These are phyloP conservation scores for Pyrus bretschneideri DNA, from an alignment of 306 rosid species.

Conservation along the genomic window DNA sequence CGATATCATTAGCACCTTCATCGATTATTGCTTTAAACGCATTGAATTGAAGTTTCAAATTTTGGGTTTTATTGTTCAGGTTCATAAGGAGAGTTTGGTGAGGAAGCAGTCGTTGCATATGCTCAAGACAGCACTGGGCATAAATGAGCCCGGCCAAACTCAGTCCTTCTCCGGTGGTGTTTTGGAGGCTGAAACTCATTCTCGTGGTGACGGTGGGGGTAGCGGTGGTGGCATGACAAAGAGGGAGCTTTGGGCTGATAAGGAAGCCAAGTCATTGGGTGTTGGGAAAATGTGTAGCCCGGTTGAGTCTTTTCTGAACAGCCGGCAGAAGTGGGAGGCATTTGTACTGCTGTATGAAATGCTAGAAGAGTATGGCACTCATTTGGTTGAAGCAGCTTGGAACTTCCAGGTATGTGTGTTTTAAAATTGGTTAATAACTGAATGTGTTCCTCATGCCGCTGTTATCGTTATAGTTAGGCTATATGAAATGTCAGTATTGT, in stretches of 20 bases:
- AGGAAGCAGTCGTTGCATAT: no score
- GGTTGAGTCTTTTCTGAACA: slow-evolving; percentile 34
- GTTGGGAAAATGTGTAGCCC: slow-evolving; percentile 52
- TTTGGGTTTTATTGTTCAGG: no score
- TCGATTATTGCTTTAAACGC: no score
- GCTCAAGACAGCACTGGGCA: no score
- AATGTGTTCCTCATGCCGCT: background rate
- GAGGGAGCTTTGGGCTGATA: slow-evolving; percentile 75
- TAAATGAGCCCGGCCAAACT: no score
- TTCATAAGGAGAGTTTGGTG: no score
- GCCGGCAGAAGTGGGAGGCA: slow-evolving; percentile 76
- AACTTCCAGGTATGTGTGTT: slow-evolving; percentile 61
- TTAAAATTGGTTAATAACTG: background rate
- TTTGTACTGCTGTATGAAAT: slow-evolving; percentile 84
- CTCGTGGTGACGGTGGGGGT: slow-evolving; percentile 1
- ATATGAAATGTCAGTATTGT: background rate
- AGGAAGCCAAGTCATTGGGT: slow-evolving; percentile 87
- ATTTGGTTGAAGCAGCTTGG: slow-evolving; percentile 99
- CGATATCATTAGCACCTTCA: no score
- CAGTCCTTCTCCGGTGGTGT: background rate
- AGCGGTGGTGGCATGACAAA: slow-evolving; percentile 40
- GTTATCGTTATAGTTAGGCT: background rate
- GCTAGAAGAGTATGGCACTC: slow-evolving; percentile 98
- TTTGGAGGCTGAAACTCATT: no score
- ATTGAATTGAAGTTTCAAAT: no score